Percentiles rank a stretch among this genome's conserved stretches.
These are phyloP conservation scores for Dipodascus albidus DNA, from an alignment of 805 yeast genomes.

Conservation along the genomic window DNA sequence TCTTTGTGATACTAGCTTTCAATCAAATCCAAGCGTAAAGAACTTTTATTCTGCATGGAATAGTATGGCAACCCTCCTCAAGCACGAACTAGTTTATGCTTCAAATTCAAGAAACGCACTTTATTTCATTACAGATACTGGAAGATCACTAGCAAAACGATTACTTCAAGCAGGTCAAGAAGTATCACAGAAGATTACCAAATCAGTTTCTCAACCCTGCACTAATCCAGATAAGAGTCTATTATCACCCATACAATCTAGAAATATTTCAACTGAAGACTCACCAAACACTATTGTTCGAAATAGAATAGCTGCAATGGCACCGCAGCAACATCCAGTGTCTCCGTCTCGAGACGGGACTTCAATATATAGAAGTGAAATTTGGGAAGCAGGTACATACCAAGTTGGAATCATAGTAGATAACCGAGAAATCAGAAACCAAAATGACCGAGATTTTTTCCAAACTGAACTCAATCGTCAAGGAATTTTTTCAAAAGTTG, in stretches of 20 bases:
- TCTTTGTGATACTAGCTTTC: conserved; percentile 31
- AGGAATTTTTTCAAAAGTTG: conserved; percentile 40
- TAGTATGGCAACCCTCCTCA: conserved; percentile 45
- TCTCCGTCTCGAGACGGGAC: not conserved
- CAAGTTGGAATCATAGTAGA: conserved; percentile 59
- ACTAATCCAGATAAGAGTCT: not conserved
- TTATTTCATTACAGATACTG: conserved; percentile 59
- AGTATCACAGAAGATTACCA: conserved; percentile 20
- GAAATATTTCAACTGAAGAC: not conserved
- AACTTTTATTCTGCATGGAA: conserved; percentile 18
- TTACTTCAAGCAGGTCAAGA: conserved; percentile 47
- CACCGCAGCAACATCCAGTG: not conserved
- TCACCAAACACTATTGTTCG: not conserved
- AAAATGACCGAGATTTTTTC: conserved; percentile 56
- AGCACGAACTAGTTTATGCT: conserved; percentile 44
- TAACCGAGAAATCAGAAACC: conserved; percentile 68
- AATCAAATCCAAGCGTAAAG: conserved; percentile 7
- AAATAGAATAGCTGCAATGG: not conserved
- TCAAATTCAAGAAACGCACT: conserved; percentile 29
- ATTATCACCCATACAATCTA: not conserved
- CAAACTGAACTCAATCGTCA: conserved; percentile 36
- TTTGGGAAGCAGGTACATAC: conserved; percentile 54
- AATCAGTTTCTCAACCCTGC: not conserved
- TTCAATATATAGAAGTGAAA: conserved; percentile 6
- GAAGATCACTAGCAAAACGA: conserved; percentile 47